Evolutionary conservation across 2,329 filamentous ascomycete species (phyloP).

Genomic region (Hypoxylon sp.): DNA sequence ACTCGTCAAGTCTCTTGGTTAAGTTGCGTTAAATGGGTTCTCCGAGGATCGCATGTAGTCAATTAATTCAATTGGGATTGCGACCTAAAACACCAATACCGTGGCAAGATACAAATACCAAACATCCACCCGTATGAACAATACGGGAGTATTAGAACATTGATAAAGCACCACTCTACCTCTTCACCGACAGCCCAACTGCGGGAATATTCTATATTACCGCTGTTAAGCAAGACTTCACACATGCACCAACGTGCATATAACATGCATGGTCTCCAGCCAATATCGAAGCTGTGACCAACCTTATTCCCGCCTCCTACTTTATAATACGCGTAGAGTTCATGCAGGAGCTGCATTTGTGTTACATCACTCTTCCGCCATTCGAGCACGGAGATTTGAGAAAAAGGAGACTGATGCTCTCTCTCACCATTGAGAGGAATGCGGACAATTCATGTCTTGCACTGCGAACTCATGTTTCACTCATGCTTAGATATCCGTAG

Average conservation of each 20-base stretch:
- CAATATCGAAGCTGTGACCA: conserved; percentile 8
- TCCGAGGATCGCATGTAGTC: background rate
- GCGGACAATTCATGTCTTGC: conserved; percentile 25
- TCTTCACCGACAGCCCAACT: background rate
- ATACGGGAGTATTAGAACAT: background rate
- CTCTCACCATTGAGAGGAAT: conserved; percentile 17
- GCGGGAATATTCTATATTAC: conserved; percentile 10
- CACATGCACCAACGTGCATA: conserved; percentile 15
- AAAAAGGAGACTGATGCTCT: conserved; percentile 1
- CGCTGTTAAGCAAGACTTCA: conserved; percentile 6
- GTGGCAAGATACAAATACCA: background rate
- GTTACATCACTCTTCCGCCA: background rate
- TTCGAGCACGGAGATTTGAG: conserved; percentile 12
- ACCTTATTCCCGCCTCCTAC: conserved; percentile 6
- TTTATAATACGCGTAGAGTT: background rate
- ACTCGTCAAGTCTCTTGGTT: background rate
- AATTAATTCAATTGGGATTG: background rate
- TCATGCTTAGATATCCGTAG: conserved; percentile 12
- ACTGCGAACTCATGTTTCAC: conserved; percentile 32
- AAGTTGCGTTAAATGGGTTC: background rate
- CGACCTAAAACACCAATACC: background rate
- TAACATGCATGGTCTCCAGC: background rate
- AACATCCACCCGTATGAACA: background rate
- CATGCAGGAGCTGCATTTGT: conserved; percentile 16
- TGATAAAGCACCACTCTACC: background rate